Evolutionary conservation across 306 rosid genomes (phyloP).

Genomic region (Adenanthera pavonina): DNA sequence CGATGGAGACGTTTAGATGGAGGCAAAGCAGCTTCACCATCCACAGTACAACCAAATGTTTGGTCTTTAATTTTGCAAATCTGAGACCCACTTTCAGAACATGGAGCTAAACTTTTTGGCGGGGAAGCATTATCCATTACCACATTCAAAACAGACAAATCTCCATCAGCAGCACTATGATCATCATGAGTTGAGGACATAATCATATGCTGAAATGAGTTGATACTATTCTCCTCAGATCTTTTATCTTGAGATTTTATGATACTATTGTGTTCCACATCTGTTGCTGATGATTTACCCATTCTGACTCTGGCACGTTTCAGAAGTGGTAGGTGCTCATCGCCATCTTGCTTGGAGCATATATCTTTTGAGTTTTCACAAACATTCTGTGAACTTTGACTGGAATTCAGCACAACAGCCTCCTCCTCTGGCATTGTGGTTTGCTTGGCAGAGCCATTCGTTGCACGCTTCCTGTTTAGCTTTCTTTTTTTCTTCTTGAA

Average conservation of each 20-base stretch:
- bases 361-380: constrained; percentile 53
- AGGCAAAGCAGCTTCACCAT: constrained; percentile 91
- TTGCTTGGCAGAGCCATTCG: constrained; percentile 50
- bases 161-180: constrained; percentile 52
- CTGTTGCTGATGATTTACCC: constrained; percentile 65
- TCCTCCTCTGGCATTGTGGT: constrained; percentile 51
- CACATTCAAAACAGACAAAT: constrained; percentile 39
- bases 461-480: constrained; percentile 63
- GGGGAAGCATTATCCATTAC: constrained; percentile 48
- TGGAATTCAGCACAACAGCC: constrained; percentile 50
- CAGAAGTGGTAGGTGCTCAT: constrained; percentile 87
- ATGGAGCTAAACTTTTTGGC: constrained; percentile 47
- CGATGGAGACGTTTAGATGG: constrained; percentile 97
- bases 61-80: constrained; percentile 67
- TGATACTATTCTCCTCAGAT: constrained; percentile 46
- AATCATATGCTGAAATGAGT: constrained; percentile 40
- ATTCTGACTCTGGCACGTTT: constrained; percentile 98
- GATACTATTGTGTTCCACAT: constrained; percentile 50
- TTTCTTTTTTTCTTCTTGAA: constrained; percentile 82
- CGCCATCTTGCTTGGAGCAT: constrained; percentile 75
- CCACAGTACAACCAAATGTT: constrained; percentile 58
- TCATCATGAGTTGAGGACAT: constrained; percentile 51
- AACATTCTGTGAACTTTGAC: constrained; percentile 53
- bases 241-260: constrained; percentile 53
- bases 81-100: constrained; percentile 56